Percentiles rank a stretch among this genome's conserved stretches.
These are phyloP conservation scores for Fonsecaea pedrosoi DNA, from an alignment of 2,329 filamentous ascomycete species.

Conservation along the genomic window DNA sequence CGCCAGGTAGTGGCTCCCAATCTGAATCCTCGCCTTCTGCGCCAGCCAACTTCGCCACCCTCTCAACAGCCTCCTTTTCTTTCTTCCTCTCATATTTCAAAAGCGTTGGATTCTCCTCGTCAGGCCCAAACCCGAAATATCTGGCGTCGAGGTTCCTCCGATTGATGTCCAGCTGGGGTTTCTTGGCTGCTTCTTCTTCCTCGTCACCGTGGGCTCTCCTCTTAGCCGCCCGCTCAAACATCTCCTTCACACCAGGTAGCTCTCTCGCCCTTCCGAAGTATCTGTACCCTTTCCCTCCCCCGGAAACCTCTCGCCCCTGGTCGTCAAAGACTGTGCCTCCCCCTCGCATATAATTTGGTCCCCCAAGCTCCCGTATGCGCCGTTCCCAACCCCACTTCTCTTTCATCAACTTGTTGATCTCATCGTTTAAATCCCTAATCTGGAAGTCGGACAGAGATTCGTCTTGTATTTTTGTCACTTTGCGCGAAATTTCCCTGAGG, in stretches of 20 bases:
- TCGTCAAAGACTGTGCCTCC: slow-evolving; percentile 75
- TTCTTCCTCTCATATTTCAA: slow-evolving; percentile 81
- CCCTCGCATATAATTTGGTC: slow-evolving; percentile 92
- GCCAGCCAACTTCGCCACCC: slow-evolving; percentile 64
- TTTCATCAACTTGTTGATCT: slow-evolving; percentile 98
- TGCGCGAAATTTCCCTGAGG: slow-evolving; percentile 94
- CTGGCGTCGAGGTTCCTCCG: slow-evolving; percentile 81
- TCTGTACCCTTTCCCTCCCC: slow-evolving; percentile 85
- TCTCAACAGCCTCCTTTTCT: slow-evolving; percentile 79
- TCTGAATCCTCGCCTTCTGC: slow-evolving; percentile 67
- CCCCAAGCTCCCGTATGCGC: slow-evolving; percentile 93
- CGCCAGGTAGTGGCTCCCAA: slow-evolving; percentile 88
- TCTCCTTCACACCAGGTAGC: slow-evolving; percentile 91
- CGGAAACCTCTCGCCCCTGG: slow-evolving; percentile 70
- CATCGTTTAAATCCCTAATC: slow-evolving; percentile 96
- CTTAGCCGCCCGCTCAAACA: slow-evolving; percentile 80
- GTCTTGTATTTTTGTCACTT: slow-evolving; percentile 96
- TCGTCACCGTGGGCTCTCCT: slow-evolving; percentile 70
- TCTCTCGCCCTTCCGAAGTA: slow-evolving; percentile 93
- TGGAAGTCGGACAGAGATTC: slow-evolving; percentile 91
- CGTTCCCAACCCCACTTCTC: slow-evolving; percentile 99
- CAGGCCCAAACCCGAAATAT: slow-evolving; percentile 93
- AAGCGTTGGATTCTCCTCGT: slow-evolving; percentile 85
- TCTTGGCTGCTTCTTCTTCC: slow-evolving; percentile 60
- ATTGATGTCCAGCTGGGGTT: slow-evolving; percentile 44